phyloP scores from a whole-genome alignment of 805 yeast genomes.

The Babjeviella inositovora region DNA sequence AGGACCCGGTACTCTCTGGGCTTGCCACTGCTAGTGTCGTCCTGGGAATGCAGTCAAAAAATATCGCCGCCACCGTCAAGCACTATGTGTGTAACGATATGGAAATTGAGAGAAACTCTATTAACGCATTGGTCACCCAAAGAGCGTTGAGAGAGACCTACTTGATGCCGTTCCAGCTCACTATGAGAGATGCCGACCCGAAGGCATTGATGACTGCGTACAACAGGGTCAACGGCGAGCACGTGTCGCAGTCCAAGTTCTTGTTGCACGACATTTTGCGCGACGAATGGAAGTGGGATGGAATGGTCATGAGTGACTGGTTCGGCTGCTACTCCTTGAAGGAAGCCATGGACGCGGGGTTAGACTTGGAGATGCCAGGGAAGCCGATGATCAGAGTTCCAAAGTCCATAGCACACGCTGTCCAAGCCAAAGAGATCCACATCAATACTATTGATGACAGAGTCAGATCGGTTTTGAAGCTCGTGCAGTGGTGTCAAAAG shows the following conservation, averaged over 20 bases:
- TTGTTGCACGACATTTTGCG: conserved; percentile 29
- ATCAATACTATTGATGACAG: conserved; percentile 25
- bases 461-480: conserved; percentile 25
- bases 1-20: conserved; percentile 21
- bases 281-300: conserved; percentile 41
- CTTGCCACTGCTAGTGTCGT: conserved; percentile 30
- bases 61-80: conserved; percentile 40
- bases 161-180: conserved; percentile 46
- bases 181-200: conserved; percentile 34
- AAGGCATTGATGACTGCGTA: conserved; percentile 44
- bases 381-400: conserved; percentile 28
- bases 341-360: conserved; percentile 32
- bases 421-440: conserved; percentile 21
- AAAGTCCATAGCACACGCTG: conserved; percentile 20
- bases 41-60: conserved; percentile 34
- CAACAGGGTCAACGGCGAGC: conserved; percentile 47
- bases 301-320: conserved; percentile 51
- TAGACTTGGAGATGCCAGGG: conserved; percentile 59
- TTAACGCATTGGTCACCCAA: conserved; percentile 32
- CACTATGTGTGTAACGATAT: conserved; percentile 51
- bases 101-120: conserved; percentile 34
- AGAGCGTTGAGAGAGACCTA: conserved; percentile 54
- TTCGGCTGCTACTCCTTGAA: conserved; percentile 33
- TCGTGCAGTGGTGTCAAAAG: conserved; percentile 23
- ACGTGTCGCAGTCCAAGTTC: conserved; percentile 27